Conservation (phyloP, 2,329 filamentous ascomycete species). For the Pyrenochaeta sp. region DNA sequence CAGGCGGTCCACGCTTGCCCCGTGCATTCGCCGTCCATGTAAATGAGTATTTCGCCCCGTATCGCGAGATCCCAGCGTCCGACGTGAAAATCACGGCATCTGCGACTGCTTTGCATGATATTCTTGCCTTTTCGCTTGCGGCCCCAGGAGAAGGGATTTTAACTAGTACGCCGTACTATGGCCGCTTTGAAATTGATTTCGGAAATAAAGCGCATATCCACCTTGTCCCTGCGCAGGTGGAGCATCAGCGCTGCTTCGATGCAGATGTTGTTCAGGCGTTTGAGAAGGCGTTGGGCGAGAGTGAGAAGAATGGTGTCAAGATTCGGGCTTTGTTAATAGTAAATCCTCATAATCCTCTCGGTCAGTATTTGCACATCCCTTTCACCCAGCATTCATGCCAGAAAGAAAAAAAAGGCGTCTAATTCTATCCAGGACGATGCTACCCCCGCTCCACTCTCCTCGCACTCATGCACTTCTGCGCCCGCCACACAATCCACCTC, state of each 20-base stretch:
- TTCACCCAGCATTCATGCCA: no score
- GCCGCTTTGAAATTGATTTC: conserved; percentile 60
- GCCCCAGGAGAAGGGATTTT: conserved; percentile 55
- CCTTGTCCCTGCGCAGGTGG: conserved; percentile 23
- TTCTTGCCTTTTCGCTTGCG: conserved; percentile 54
- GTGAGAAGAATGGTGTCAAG: conserved; percentile 41
- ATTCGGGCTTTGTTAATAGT: conserved; percentile 59
- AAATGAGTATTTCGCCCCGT: conserved; percentile 44
- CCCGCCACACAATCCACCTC: conserved; percentile 61
- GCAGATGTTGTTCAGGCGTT: conserved; percentile 42
- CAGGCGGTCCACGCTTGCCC: conserved; percentile 48
- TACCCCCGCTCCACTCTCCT: conserved; percentile 52
- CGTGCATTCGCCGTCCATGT: conserved; percentile 53
- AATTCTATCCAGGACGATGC: conserved; percentile 42
- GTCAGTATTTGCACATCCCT: not conserved
- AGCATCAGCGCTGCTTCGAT: conserved; percentile 22
- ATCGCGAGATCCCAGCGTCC: conserved; percentile 40
- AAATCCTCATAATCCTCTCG: conserved; percentile 63
- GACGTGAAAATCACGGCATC: conserved; percentile 53
- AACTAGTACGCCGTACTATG: conserved; percentile 57
- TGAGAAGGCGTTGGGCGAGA: conserved; percentile 47
- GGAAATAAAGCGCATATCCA: conserved; percentile 49
- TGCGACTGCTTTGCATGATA: conserved; percentile 54
- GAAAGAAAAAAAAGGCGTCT: no score
- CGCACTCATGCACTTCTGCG: conserved; percentile 59